phyloP scores from a whole-genome alignment of 148 eudicot species.

The Persicaria tinctoria region DNA sequence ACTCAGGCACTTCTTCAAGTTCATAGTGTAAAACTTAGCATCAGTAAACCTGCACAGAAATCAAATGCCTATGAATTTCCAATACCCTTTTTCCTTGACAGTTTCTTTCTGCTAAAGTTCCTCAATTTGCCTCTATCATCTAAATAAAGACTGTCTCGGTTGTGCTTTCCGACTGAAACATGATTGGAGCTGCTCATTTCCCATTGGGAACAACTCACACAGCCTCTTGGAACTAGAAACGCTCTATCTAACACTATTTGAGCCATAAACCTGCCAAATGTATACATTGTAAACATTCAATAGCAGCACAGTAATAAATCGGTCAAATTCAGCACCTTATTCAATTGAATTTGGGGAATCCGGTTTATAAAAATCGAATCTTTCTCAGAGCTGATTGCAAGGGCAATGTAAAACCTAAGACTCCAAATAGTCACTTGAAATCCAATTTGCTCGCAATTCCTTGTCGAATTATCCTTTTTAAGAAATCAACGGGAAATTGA shows the following conservation, averaged over 20 bases:
- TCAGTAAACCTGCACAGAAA: not conserved
- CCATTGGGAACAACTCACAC: slow-evolving; percentile 16
- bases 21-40: not conserved
- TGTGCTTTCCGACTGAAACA: slow-evolving; percentile 37
- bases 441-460: not conserved
- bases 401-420: too few species aligned
- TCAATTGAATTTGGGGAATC: too few species aligned
- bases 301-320: not conserved
- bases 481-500: not conserved
- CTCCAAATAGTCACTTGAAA: too few species aligned
- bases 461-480: not conserved
- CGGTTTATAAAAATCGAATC: too few species aligned
- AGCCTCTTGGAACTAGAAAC: slow-evolving; percentile 23
- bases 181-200: slow-evolving; percentile 26
- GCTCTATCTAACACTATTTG: slow-evolving; percentile 1
- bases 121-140: slow-evolving; percentile 51
- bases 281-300: not conserved
- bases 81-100: slow-evolving; percentile 69
- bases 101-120: slow-evolving; percentile 55
- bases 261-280: slow-evolving; percentile 3
- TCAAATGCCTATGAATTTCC: not conserved
- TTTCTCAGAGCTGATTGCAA: too few species aligned
- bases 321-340: too few species aligned
- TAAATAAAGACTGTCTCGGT: slow-evolving; percentile 48
- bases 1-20: not conserved